Percentiles rank a stretch among this genome's conserved stretches.
These are phyloP conservation scores for Penstemon eatonii DNA, from an alignment of 257 asterid species.

Conservation along the genomic window DNA sequence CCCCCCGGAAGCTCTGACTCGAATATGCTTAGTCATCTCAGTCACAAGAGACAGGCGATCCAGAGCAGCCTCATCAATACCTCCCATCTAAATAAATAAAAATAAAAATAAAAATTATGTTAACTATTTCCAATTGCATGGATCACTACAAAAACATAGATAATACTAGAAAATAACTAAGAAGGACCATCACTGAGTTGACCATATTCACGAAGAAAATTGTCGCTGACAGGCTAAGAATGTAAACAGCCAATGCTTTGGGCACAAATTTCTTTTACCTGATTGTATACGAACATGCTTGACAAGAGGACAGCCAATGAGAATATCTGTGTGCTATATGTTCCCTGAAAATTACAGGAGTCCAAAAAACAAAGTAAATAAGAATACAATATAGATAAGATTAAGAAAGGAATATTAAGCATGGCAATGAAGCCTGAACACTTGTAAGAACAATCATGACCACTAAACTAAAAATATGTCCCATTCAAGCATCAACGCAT, in stretches of 20 bases:
- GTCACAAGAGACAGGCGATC: conserved; percentile 99
- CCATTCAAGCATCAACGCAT: conserved; percentile 6
- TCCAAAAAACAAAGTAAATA: conserved; percentile 17
- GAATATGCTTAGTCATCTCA: conserved; percentile 99
- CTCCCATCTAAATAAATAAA: conserved; percentile 83
- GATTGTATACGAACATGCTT: conserved; percentile 95
- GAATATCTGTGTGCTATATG: conserved; percentile 94
- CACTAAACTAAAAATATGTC: background rate
- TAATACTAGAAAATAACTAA: background rate
- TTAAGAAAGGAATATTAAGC: background rate
- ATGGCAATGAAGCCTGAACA: conserved; percentile 14
- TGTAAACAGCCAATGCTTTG: background rate
- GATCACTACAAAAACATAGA: conserved; percentile 6
- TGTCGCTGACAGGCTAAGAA: background rate
- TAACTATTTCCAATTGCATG: conserved; percentile 10
- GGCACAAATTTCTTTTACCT: conserved; percentile 50
- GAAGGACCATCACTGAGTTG: background rate
- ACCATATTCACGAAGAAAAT: conserved; percentile 10
- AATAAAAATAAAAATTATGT: conserved; percentile 21
- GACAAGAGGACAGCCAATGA: conserved; percentile 96
- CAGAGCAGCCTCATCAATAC: conserved; percentile 97
- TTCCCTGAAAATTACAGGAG: conserved; percentile 68
- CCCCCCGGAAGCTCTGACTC: conserved; percentile 92
- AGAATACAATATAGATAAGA: background rate
- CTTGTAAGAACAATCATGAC: conserved; percentile 13